These are phyloP conservation scores for Lyophyllum atratum DNA, from an alignment of 768 basidiomycete species.

Conservation along the genomic window DNA sequence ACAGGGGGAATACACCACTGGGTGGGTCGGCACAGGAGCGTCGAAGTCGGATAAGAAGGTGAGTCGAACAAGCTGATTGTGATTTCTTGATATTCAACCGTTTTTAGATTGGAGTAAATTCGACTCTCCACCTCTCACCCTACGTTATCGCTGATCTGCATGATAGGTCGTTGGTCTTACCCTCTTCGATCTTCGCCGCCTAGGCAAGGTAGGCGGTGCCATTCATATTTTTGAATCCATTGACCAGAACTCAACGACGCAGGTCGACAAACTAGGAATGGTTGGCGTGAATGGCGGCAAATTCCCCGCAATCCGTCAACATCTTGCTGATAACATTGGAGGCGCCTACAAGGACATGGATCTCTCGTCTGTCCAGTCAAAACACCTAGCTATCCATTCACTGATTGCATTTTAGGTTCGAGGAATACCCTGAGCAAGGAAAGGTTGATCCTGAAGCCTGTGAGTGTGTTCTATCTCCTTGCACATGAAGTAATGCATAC, in stretches of 20 bases:
- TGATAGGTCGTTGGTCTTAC: conserved; percentile 84
- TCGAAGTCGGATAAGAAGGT: conserved; percentile 96
- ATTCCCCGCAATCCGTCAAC: conserved; percentile 82
- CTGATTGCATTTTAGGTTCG: conserved; percentile 52
- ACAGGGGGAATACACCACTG: conserved; percentile 90
- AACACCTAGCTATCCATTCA: not conserved
- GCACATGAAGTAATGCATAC: not conserved
- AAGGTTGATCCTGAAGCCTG: conserved; percentile 79
- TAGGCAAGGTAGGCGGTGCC: conserved; percentile 63
- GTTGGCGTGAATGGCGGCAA: conserved; percentile 88
- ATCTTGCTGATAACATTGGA: conserved; percentile 81
- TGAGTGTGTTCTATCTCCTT: conserved; percentile 37
- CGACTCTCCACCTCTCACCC: not conserved
- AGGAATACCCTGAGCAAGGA: conserved; percentile 74
- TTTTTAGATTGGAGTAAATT: conserved; percentile 68
- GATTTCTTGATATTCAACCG: conserved; percentile 4
- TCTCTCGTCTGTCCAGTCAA: conserved; percentile 53
- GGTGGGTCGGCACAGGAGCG: conserved; percentile 90
- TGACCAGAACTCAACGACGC: not conserved
- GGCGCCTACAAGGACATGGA: conserved; percentile 88
- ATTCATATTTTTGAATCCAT: not conserved
- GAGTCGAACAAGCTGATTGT: conserved; percentile 8
- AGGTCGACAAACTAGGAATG: conserved; percentile 81
- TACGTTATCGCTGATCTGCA: conserved; percentile 14
- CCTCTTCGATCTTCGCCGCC: conserved; percentile 83